A percentile compares a stretch with the other conserved stretches of the same genome.
Conservation (phyloP, 2,329 filamentous ascomycete genomes). For the Neonectria faginata region DNA sequence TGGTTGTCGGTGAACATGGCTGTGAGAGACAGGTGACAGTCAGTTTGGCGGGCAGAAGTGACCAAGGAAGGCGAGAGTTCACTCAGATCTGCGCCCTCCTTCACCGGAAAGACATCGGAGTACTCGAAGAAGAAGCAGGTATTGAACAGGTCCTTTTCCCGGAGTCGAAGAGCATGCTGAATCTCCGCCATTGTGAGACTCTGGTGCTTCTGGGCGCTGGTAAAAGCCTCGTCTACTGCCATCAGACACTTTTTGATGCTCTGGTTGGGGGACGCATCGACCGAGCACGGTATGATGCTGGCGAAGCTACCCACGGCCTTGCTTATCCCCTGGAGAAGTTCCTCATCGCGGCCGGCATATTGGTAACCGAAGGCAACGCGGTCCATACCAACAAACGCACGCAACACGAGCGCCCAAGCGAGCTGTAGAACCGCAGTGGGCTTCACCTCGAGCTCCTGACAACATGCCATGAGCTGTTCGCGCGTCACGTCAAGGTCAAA, state of each 20-base stretch:
- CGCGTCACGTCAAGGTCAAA: conserved; percentile 56
- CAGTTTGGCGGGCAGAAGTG: conserved; percentile 52
- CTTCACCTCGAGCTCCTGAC: conserved; percentile 53
- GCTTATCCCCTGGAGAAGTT: conserved; percentile 55
- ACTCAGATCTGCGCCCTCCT: not conserved
- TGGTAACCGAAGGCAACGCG: conserved; percentile 68
- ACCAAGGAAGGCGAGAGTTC: conserved; percentile 25
- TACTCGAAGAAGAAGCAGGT: conserved; percentile 63
- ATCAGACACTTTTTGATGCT: conserved; percentile 50
- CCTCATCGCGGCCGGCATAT: conserved; percentile 58
- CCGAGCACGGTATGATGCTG: conserved; percentile 51
- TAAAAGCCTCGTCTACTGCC: conserved; percentile 47
- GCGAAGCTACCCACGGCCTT: conserved; percentile 62
- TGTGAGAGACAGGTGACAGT: conserved; percentile 61
- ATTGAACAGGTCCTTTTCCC: conserved; percentile 61
- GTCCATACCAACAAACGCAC: conserved; percentile 64
- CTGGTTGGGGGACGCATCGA: conserved; percentile 49
- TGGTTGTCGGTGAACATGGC: conserved; percentile 55
- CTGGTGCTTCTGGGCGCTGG: conserved; percentile 51
- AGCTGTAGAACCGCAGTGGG: conserved; percentile 65
- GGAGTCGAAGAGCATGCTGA: conserved; percentile 58
- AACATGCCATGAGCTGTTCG: conserved; percentile 58
- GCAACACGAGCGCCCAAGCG: conserved; percentile 70
- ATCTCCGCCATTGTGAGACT: conserved; percentile 60
- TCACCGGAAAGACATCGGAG: conserved; percentile 41